Conservation (phyloP, 2,329 filamentous ascomycete genomes). For the Aspergillus versicolor region DNA sequence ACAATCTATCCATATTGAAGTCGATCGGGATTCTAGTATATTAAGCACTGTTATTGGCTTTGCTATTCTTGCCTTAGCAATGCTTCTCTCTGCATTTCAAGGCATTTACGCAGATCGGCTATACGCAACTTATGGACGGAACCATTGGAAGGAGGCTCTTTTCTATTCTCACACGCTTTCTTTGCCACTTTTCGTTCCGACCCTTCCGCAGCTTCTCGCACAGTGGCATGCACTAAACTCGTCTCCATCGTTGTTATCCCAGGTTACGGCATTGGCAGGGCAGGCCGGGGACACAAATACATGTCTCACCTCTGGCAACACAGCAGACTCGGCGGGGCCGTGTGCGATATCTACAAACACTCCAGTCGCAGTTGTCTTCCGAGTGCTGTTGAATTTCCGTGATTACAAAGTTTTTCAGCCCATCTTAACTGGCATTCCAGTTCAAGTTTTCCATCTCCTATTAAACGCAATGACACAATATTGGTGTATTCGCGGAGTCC, state of each 20-base stretch:
- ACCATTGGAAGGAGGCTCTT: constrained; percentile 91
- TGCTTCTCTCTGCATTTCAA: constrained; percentile 89
- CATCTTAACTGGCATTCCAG: constrained; percentile 29
- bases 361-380: not conserved
- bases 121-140: constrained; percentile 74
- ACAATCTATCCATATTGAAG: constrained; percentile 30
- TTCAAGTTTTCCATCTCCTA: constrained; percentile 40
- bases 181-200: constrained; percentile 44
- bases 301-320: not conserved
- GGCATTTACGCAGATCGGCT: constrained; percentile 91
- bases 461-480: constrained; percentile 79
- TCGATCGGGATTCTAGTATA: constrained; percentile 38
- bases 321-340: not conserved
- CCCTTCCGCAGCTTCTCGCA: constrained; percentile 33
- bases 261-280: constrained; percentile 8
- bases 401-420: constrained; percentile 15
- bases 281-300: not conserved
- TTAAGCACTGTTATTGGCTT: constrained; percentile 62
- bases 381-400: not conserved
- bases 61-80: constrained; percentile 78
- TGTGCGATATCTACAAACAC: not conserved
- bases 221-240: constrained; percentile 38
- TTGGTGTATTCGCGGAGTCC: constrained; percentile 92
- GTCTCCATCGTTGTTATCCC: constrained; percentile 34
- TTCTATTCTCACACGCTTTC: constrained; percentile 76